Base-by-base conservation (phyloP, 306 rosid species). In the Cucumis melo region DNA sequence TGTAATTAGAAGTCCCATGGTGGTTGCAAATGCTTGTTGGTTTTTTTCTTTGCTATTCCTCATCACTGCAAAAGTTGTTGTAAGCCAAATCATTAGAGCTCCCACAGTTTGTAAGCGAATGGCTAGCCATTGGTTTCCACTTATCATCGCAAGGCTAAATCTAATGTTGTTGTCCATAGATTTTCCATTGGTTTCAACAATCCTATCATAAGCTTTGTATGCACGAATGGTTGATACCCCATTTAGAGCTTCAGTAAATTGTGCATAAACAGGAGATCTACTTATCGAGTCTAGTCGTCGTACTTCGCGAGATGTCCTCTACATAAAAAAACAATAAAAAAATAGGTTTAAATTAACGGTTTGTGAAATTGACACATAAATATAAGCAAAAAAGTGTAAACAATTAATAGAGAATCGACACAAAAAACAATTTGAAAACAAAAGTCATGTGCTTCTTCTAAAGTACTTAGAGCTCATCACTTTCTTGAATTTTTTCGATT, bases 221-320 rank as follows among this genome's bases (percentile, higher is more conserved):
- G 96, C 97, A 8, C 96, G 97, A 62, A 91, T 93, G 0, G 93
- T 85, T 82, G 92, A 74, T 77, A 93, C 65, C 74, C 98, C 98
- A 81, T 93, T 91, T 73, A 93, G 81, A 36, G 98, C 96, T 89
- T 93, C 97, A 73, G 91, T 86, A 84, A 93, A 91, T 82, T 93
- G 98, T 42, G 96, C 98, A 84, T 93, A 93, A 72, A 93, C 91
- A 21, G 97, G 97, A 54, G 98, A 93, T 87, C 98, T 85, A 81
- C 94, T 93, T 42, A 87, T 82, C 41, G 97, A 93, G 81, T 93
- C 98, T 67, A 93, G 79, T 55, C 98, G 94, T 86, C 91, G 88
- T 60, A 90, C 92, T 81, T 93, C 98, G 6, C 97, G 63, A 20
- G 34, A 32, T 32, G 34, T 32, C 4, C 2, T 32, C 34, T 32